phyloP scores from a whole-genome alignment of 2,329 filamentous ascomycete species.

The Monosporascus sp. region DNA sequence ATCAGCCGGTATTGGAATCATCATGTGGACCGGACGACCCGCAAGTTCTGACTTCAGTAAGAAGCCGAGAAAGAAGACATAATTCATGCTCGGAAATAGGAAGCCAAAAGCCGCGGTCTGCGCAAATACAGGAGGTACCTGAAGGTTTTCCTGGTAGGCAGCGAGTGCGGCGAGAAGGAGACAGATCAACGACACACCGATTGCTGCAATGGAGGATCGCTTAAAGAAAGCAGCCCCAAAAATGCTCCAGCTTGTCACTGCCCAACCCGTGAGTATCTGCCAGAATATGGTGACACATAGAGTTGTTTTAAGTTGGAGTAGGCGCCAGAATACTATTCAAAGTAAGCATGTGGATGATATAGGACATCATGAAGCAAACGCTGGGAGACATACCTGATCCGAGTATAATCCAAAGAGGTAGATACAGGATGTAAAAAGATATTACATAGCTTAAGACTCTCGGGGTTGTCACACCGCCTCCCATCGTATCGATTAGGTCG shows the following conservation, averaged over 20 bases:
- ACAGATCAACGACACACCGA: slow-evolving; percentile 24
- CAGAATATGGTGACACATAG: slow-evolving; percentile 30
- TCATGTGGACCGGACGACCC: slow-evolving; percentile 12
- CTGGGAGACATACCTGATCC: slow-evolving; percentile 27
- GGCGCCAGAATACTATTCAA: slow-evolving; percentile 32
- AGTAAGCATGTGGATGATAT: slow-evolving; percentile 30
- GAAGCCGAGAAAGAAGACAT: slow-evolving; percentile 24
- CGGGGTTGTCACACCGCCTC: slow-evolving; percentile 55
- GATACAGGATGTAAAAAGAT: slow-evolving; percentile 63
- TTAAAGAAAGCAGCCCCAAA: slow-evolving; percentile 41
- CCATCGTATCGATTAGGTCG: slow-evolving; percentile 72
- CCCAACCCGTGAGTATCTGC: slow-evolving; percentile 42
- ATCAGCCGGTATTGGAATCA: slow-evolving; percentile 2
- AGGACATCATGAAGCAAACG: slow-evolving; percentile 22
- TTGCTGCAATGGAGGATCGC: slow-evolving; percentile 23
- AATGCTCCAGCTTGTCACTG: slow-evolving; percentile 60
- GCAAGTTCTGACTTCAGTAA: slow-evolving; percentile 19
- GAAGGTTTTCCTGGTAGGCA: slow-evolving; percentile 12
- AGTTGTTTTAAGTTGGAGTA: slow-evolving; percentile 24
- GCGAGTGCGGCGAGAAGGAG: slow-evolving; percentile 20
- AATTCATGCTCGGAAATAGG: slow-evolving; percentile 27
- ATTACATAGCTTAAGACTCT: slow-evolving; percentile 61
- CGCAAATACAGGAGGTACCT: slow-evolving; percentile 3
- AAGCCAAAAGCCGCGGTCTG: slow-evolving; percentile 17
- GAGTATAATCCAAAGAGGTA: slow-evolving; percentile 39